A percentile compares a stretch with the other conserved stretches of the same genome.
phyloP scores from a whole-genome alignment of 805 yeast species.

The Sugiyamaella valdiviana region DNA sequence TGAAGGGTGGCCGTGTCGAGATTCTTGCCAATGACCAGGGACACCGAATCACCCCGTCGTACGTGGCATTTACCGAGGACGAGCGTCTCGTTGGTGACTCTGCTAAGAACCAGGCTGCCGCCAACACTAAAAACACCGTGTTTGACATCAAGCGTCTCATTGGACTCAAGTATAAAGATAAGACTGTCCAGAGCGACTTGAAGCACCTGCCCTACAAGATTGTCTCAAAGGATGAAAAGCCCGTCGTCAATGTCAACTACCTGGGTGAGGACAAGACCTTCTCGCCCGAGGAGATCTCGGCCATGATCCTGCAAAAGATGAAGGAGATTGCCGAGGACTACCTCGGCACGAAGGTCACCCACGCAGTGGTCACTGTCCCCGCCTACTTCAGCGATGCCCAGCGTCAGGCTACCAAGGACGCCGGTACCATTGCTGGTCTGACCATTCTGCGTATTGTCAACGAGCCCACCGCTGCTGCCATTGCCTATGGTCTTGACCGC shows the following conservation, averaged over 20 bases:
- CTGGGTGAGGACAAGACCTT: conserved; percentile 70
- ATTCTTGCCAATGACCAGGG: conserved; percentile 95
- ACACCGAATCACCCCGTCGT: conserved; percentile 93
- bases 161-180: conserved; percentile 73
- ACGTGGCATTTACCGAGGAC: conserved; percentile 85
- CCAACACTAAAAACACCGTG: conserved; percentile 78
- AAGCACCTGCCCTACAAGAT: conserved; percentile 78
- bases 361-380: conserved; percentile 89
- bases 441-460: conserved; percentile 83
- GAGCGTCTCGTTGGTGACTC: conserved; percentile 95
- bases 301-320: conserved; percentile 90
- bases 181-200: conserved; percentile 71
- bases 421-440: conserved; percentile 87
- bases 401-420: conserved; percentile 91
- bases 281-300: conserved; percentile 89
- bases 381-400: conserved; percentile 92
- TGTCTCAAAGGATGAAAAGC: conserved; percentile 68
- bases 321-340: conserved; percentile 87
- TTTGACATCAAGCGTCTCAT: conserved; percentile 90
- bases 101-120: conserved; percentile 92
- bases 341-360: conserved; percentile 75
- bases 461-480: conserved; percentile 97
- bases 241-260: conserved; percentile 68
- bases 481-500: conserved; percentile 87
- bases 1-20: conserved; percentile 81